phyloP scores from a whole-genome alignment of 495 filamentous ascomycete species.

The Penicillium ochrochloron region DNA sequence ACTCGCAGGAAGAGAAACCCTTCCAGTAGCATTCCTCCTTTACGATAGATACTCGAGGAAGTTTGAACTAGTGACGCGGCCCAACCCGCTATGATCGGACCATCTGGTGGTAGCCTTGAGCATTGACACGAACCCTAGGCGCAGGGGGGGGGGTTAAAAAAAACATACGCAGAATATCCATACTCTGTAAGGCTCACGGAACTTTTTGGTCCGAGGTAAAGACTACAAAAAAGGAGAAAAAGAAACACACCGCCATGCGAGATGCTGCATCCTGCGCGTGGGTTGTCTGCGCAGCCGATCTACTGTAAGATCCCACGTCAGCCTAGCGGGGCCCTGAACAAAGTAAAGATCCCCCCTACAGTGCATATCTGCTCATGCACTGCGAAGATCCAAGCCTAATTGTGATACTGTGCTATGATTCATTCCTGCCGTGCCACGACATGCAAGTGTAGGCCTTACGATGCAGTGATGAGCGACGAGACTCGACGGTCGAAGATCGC shows the following conservation, averaged over 20 bases:
- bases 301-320: slow-evolving; percentile 23
- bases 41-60: not conserved
- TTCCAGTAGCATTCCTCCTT: not conserved
- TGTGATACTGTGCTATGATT: not conserved
- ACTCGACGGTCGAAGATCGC: not conserved
- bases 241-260: slow-evolving; percentile 25
- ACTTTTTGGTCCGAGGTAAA: not conserved
- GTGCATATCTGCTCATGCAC: slow-evolving; percentile 10
- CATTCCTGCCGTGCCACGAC: slow-evolving; percentile 11
- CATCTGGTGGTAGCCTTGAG: slow-evolving; percentile 2
- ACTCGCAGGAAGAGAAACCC: slow-evolving; percentile 2
- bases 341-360: slow-evolving; percentile 17
- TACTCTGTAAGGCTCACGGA: not conserved
- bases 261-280: slow-evolving; percentile 4
- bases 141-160: not conserved
- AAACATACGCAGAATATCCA: not conserved
- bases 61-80: slow-evolving; percentile 6
- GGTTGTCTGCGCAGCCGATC: slow-evolving; percentile 14
- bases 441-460: not conserved
- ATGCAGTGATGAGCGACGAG: not conserved
- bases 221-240: not conserved
- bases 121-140: not conserved
- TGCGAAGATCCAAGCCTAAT: slow-evolving; percentile 20
- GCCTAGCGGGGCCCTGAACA: slow-evolving; percentile 9
- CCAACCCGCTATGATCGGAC: slow-evolving; percentile 4